phyloP scores from a whole-genome alignment of 2,329 filamentous ascomycete species.

The Capronia americana region DNA sequence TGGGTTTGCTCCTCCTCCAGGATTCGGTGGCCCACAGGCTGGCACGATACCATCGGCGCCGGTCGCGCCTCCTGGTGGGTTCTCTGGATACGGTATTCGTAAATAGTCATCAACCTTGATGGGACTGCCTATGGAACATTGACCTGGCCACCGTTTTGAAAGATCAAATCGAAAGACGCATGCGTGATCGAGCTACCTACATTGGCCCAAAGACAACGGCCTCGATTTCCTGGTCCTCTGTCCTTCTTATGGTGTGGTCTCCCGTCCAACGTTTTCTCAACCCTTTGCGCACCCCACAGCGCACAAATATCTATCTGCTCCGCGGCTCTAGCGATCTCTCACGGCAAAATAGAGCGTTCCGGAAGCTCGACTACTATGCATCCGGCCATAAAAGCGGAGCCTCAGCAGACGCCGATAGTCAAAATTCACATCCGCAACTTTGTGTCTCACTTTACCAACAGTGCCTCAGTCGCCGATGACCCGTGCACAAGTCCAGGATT shows the following conservation, averaged over 20 bases:
- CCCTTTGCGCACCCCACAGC: neutral
- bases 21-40: slow-evolving; percentile 46
- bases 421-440: neutral
- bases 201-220: neutral
- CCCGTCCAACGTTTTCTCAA: neutral
- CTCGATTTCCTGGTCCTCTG: neutral
- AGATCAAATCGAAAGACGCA: neutral
- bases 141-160: neutral
- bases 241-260: neutral
- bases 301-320: neutral
- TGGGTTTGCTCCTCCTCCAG: slow-evolving; percentile 58
- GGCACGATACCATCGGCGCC: slow-evolving; percentile 38
- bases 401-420: neutral
- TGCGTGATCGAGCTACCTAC: neutral
- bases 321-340: neutral
- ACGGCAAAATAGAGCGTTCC: neutral
- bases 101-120: slow-evolving; percentile 20
- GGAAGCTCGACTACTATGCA: neutral
- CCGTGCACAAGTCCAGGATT: no score
- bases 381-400: neutral
- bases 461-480: no score
- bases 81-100: slow-evolving; percentile 35
- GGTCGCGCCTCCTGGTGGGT: slow-evolving; percentile 29
- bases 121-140: neutral
- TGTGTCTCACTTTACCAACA: no score